These are phyloP conservation scores for Boletus pseudo-olivaceus DNA, from an alignment of 768 basidiomycete genomes.

Conservation along the genomic window DNA sequence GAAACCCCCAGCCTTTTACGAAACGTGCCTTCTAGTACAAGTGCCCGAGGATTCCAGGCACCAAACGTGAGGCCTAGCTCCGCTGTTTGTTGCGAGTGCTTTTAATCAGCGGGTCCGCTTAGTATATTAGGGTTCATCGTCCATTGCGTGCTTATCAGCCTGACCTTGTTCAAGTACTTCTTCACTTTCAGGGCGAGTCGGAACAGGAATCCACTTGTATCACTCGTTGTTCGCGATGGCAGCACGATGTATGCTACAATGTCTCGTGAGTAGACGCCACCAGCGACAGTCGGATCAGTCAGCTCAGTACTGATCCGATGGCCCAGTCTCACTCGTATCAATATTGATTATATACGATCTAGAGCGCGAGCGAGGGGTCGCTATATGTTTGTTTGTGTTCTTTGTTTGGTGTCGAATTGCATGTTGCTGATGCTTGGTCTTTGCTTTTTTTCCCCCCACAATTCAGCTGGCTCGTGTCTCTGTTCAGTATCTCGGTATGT, in stretches of 20 bases:
- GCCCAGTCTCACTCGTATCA: slow-evolving; percentile 2
- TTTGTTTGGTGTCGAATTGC: neutral
- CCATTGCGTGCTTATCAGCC: slow-evolving; percentile 13
- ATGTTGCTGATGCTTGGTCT: neutral
- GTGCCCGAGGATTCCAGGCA: neutral
- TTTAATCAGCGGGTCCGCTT: neutral
- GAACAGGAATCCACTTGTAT: slow-evolving; percentile 19
- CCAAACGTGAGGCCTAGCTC: slow-evolving; percentile 6
- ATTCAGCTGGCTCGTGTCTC: slow-evolving; percentile 13
- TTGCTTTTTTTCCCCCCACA: neutral
- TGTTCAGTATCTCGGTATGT: slow-evolving; percentile 14
- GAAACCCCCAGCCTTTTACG: neutral
- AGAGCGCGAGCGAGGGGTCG: neutral
- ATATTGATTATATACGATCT: neutral
- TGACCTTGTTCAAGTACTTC: slow-evolving; percentile 21
- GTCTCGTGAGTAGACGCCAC: slow-evolving; percentile 6
- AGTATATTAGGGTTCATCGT: slow-evolving; percentile 12
- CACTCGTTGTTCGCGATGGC: slow-evolving; percentile 17
- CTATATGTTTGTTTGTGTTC: slow-evolving; percentile 7
- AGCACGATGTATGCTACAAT: slow-evolving; percentile 8
- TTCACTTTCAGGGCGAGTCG: slow-evolving; percentile 11
- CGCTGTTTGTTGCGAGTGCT: neutral
- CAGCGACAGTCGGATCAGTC: neutral
- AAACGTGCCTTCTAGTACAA: slow-evolving; percentile 7
- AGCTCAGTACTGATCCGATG: neutral